A percentile compares a stretch with the other conserved stretches of the same genome.
Conservation (phyloP, 768 basidiomycete genomes). For the Serpula lacrymans region DNA sequence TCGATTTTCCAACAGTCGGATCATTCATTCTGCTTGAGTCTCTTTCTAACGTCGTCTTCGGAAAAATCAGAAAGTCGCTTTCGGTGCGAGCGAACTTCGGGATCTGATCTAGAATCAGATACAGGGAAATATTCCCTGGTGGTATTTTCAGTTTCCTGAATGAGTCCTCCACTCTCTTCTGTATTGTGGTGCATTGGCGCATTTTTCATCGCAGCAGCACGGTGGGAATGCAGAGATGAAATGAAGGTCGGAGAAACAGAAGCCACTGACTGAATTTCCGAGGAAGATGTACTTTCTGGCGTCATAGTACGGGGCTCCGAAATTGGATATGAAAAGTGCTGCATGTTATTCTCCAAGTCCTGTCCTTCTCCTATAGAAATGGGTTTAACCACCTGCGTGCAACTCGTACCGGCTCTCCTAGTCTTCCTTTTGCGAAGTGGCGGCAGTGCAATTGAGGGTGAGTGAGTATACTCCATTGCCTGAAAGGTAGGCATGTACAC, state of each 20-base stretch:
- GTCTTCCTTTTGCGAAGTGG: constrained; percentile 25
- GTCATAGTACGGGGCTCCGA: constrained; percentile 30
- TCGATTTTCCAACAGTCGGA: no score
- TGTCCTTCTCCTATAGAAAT: constrained; percentile 34
- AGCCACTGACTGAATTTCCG: constrained; percentile 29
- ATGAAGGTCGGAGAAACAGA: constrained; percentile 28
- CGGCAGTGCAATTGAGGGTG: constrained; percentile 31
- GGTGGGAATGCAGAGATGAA: constrained; percentile 22
- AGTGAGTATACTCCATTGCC: constrained; percentile 35
- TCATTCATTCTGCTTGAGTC: no score
- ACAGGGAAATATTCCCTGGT: constrained; percentile 32
- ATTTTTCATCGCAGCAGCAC: no score
- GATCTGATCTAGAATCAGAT: constrained; percentile 33
- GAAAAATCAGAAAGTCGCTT: no score
- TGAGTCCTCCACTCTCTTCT: no score
- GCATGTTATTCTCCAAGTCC: constrained; percentile 33
- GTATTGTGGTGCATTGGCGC: no score
- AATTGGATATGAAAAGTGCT: constrained; percentile 26
- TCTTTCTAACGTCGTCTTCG: no score
- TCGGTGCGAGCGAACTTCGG: no score
- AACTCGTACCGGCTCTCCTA: neutral
- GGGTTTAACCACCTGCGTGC: no score
- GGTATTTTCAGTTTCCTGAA: constrained; percentile 17
- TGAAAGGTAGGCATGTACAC: constrained; percentile 40
- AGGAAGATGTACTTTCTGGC: constrained; percentile 28